Evolutionary conservation across 345 rosid genomes (phyloP), one percentile per base, ranked within the genome.

Genomic region (Camelina sativa): DNA sequence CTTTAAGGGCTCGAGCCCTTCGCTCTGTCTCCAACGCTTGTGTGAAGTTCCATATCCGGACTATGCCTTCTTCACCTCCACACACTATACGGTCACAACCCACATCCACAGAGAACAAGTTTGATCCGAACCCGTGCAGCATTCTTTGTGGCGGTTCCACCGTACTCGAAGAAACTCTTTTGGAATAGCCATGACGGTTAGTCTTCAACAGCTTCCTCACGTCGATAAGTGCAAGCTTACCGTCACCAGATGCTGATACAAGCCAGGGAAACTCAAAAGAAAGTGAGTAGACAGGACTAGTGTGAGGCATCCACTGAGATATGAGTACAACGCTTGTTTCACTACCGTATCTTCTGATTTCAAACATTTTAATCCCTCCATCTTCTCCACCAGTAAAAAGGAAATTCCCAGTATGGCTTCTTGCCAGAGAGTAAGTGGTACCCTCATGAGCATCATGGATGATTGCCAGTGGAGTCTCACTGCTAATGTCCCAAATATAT

Each of bases 251-350:
- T 68, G 96, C 91, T 32, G 97, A 89, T 74, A 94, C 95, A 68
- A 94, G 97, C 98, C 98, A 94, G 8, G 98, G 98, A 72, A 91
- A 94, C 86, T 94, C 97, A 61, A 94, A 91, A 6, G 97, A 89
- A 62, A 94, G 89, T 41, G 95, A 85, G 72, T 86, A 54, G 6
- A 94, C 89, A 48, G 97, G 87, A 58, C 97, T 94, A 11, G 88
- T 69, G 81, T 91, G 96, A 70, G 98, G 91, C 73, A 82, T 65
- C 97, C 98, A 94, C 17, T 93, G 84, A 15, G 96, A 95, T 44
- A 94, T 80, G 70, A 78, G 86, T 32, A 77, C 53, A 43, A 80
- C 66, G 41, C 75, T 71, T 60, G 74, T 63, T 30, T 68, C 72
- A 1, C 34, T 11, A 20, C 61, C 44, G 40, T 56, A 60, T 75